A percentile compares a stretch with the other conserved stretches of the same genome.
Conservation (phyloP, 148 eudicot genomes). For the Chenopodium album region DNA sequence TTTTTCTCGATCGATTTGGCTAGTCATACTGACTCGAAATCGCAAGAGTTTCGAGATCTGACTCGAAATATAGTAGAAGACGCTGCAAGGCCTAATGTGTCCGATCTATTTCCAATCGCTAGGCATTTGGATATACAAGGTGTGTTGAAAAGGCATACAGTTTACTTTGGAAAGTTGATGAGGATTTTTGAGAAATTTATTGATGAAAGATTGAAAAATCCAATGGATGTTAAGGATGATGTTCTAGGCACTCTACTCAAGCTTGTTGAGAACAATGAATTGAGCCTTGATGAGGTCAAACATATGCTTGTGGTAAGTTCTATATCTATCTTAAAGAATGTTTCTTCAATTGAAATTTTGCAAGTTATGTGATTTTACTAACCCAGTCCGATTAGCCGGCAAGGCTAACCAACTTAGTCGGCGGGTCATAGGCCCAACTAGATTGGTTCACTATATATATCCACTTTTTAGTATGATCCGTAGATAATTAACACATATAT, state of each 20-base stretch:
- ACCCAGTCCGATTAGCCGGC: too few relatives aligned
- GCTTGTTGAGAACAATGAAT: slow-evolving; percentile 1
- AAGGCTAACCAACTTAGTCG: too few relatives aligned
- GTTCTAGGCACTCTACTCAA: slow-evolving; percentile 22
- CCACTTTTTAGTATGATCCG: too few relatives aligned
- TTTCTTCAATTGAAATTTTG: background rate
- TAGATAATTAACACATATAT: too few relatives aligned
- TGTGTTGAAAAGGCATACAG: background rate
- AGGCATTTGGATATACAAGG: slow-evolving; percentile 27
- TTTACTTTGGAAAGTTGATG: background rate
- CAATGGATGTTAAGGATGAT: slow-evolving; percentile 7
- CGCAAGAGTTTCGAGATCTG: slow-evolving; percentile 25
- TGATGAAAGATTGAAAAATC: slow-evolving; percentile 16
- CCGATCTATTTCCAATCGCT: slow-evolving; percentile 26
- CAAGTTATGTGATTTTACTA: background rate
- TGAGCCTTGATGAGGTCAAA: slow-evolving; percentile 24
- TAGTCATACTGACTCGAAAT: background rate
- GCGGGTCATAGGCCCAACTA: too few relatives aligned
- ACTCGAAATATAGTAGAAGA: background rate
- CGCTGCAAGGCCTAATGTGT: slow-evolving; percentile 28
- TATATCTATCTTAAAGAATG: too few relatives aligned
- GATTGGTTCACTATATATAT: too few relatives aligned
- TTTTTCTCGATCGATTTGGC: slow-evolving; percentile 32
- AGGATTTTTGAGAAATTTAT: slow-evolving; percentile 19
- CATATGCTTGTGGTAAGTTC: slow-evolving; percentile 24